Evolutionary conservation across 495 filamentous ascomycete genomes (phyloP).

Genomic region (Eremomyces bilateralis): DNA sequence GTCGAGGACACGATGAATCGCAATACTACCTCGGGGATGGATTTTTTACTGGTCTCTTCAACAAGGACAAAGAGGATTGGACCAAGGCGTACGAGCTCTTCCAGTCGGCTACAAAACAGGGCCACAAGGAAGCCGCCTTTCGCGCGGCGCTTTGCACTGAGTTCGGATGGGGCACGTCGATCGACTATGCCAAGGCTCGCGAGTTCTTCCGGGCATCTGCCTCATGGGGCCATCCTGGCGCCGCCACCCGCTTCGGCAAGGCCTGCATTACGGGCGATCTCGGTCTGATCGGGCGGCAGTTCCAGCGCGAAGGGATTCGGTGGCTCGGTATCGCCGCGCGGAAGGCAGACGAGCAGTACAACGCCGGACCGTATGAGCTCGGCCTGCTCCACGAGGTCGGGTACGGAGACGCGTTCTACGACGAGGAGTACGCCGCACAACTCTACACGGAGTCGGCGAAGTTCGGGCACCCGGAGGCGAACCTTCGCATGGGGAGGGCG

Average conservation of each 20-base stretch:
- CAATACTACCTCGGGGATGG: slow-evolving; percentile 96
- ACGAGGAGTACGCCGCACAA: slow-evolving; percentile 78
- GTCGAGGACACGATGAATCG: slow-evolving; percentile 79
- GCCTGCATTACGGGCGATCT: slow-evolving; percentile 79
- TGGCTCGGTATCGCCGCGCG: slow-evolving; percentile 92
- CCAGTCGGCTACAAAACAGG: slow-evolving; percentile 84
- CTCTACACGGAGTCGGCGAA: slow-evolving; percentile 88
- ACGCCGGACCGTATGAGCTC: slow-evolving; percentile 77
- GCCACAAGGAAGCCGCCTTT: slow-evolving; percentile 90
- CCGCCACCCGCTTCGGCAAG: slow-evolving; percentile 76
- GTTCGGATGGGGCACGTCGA: slow-evolving; percentile 87
- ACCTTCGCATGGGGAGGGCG: slow-evolving; percentile 75
- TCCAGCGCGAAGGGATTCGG: slow-evolving; percentile 67
- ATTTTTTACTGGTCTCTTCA: slow-evolving; percentile 83
- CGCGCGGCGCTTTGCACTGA: slow-evolving; percentile 89
- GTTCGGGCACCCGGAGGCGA: slow-evolving; percentile 67
- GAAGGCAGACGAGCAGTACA: slow-evolving; percentile 75
- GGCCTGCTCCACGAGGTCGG: slow-evolving; percentile 72
- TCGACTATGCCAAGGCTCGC: slow-evolving; percentile 72
- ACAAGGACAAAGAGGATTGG: slow-evolving; percentile 75
- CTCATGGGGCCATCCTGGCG: slow-evolving; percentile 83
- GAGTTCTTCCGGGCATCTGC: slow-evolving; percentile 83
- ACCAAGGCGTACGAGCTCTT: slow-evolving; percentile 83
- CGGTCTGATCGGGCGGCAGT: slow-evolving; percentile 50
- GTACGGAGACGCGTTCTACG: slow-evolving; percentile 79